Base-by-base conservation (phyloP, 441 rosid genomes). In the Gossypium davidsonii region DNA sequence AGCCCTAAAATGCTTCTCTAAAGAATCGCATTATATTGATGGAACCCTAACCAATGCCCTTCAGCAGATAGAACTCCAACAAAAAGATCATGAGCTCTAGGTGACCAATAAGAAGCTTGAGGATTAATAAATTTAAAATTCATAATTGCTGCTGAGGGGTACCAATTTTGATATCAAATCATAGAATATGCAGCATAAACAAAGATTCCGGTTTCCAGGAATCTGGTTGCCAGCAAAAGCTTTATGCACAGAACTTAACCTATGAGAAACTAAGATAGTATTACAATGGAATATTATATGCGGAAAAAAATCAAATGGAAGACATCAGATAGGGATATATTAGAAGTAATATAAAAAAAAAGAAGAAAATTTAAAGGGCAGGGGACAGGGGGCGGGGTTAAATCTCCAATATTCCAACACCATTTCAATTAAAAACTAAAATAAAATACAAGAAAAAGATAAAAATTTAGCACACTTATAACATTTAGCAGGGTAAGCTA, bases 401-500 rank as follows among this genome's bases (percentile, higher is more conserved):
- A 76, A 31, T 55, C 31, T 71, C 37, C 1, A 20, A 18, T 1
- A 55, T 23, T 8, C 6, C 25, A 55, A 26, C 31, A 65, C 23
- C 15, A 76, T 39, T 69, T 51, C 51, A 69, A 69, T 75, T 25
- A 68, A 58, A 28, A 17, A 8, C 42, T 25, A 71, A 7, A 39
- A 52, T 52, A 61, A 58, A 8, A 12, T 26, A 51, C 14, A 68
- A 37, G 4, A 15, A 68, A 67, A 42, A 52, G 6, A 12, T 42
- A 5, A 73, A 10, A n/a, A 55, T 48, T 60, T 26, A 60, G 52
- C 59, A 46, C 21, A 48, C 17, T 49, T 18, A 25, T 46, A 8
- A 51, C n/a, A 39, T 17, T 52, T 21, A 46, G 63, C 17, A 73
- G 48, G 61, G 21, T 63, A 81, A 80, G 78, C 58, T 81, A 56